Base-by-base conservation (phyloP, 768 basidiomycete species). In the Agaricus subrufescens region DNA sequence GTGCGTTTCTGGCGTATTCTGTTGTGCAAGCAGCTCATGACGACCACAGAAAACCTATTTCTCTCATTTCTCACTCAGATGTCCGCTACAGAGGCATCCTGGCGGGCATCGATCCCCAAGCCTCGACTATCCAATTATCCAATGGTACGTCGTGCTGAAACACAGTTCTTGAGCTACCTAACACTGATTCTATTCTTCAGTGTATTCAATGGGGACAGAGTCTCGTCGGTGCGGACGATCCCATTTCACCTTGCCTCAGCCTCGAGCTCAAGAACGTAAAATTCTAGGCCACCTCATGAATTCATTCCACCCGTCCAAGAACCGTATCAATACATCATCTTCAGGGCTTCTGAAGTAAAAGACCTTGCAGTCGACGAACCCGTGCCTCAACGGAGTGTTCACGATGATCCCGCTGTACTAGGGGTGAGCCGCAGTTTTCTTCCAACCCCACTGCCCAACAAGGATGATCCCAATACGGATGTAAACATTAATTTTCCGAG, bases 171-270 rank as follows among this genome's bases (percentile, higher is more conserved):
- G 2, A 3, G 59, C 42, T 39, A 60, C 5, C 50, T 58, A 37
- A 62, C 29, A 19, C 29, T n/a, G 25, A 54, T 19, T 19, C 19
- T 11, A 14, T 10, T 47, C 73, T 44, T 7, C 53, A 82, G 91
- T 94, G 40, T 92, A 78, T 67, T 93, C 91, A 40, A 91, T 93
- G 89, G 91, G 91, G 38, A 94, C 91, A 1, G 91, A 94, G 69
- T 76, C 83, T 58, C 82, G 91, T 66, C 83, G 88, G 87, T 89
- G 70, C 74, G 86, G 65, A 27, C 26, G n/a, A 31, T 27, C 37
- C 54, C 29, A 38, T 49, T 56, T 50, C 48, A n/a, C n/a, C 43
- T 23, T 43, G 23, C 52, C 38, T 37, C 50, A 26, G 15, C 29
- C 38, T 51, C 51, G 50, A 48, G 42, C 50, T 56, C 43, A 51